Evolutionary conservation across 1,284 basidiomycete species (phyloP), one percentile per base, ranked within the genome.

Genomic region (Xerocomus cyaneibrunnescens): DNA sequence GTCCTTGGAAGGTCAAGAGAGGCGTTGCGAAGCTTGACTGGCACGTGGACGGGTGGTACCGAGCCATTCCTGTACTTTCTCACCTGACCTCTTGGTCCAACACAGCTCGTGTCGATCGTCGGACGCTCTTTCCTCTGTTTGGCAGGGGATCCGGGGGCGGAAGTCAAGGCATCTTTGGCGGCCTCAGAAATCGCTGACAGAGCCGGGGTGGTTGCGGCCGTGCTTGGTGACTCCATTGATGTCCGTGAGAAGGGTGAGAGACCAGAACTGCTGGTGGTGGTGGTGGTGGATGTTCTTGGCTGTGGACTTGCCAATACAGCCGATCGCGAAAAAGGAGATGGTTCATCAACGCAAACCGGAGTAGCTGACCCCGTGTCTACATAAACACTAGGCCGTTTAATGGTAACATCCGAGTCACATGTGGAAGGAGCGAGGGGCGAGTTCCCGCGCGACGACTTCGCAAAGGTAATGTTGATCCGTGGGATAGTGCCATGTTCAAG

Each of bases 21-120:
- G 42, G 65, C 54, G 30, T 69, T 66, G 23, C 64, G 64, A 41
- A 57, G 61, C 43, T 67, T 65, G 55, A 51, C 57, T 9, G 64
- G 58, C 48, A 67, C 59, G 44, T 67, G 55, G 42, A 65, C 65
- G 5, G 64, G 64, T 54, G 64, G 64, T 17, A 65, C 64, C 12
- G 64, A 64, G 28, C 62, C 62, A 45, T 64, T 64, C 50, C 62
- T 67, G 50, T 65, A 69, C 23, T 67, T 69, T 51, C 7, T 66
- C 27, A 65, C 66, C 30, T 67, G 64, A 22, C 64, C 64, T 55
- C 64, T 55, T 34, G 64, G 64, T 23, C 64, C 64, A 52, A 64
- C 66, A 44, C 62, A 66, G 55, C 64, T 65, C 46, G 64, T 65
- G 49, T 65, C 64, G 45, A 65, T 65, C 52, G 67, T 65, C 32